A percentile compares a stretch with the other conserved stretches of the same genome.
Conservation (phyloP, 257 asterid species). For the Osmanthus fragrans region DNA sequence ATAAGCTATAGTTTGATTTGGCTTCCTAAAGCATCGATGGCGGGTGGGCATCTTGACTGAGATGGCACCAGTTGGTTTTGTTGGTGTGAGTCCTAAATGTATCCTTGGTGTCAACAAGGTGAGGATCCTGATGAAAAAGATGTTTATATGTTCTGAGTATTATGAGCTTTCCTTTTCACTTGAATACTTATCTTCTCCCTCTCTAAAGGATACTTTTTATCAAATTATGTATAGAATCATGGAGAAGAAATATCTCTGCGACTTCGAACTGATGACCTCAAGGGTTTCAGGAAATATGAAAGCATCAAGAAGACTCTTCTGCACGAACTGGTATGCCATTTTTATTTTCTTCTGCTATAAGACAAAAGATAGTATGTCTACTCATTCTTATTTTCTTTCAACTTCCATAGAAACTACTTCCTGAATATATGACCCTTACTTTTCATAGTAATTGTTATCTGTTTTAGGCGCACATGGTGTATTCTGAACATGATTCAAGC, state of each 20-base stretch:
- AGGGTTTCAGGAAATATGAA: conserved; percentile 88
- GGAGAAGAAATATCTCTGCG: conserved; percentile 97
- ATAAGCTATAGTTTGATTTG: conserved; percentile 31
- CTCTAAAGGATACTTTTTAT: conserved; percentile 27
- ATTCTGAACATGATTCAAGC: conserved; percentile 76
- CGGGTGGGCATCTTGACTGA: conserved; percentile 88
- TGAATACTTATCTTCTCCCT: conserved; percentile 14
- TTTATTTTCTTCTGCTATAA: conserved; percentile 9
- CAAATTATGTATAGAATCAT: conserved; percentile 55
- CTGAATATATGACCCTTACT: background rate
- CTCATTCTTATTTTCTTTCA: background rate
- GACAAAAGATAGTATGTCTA: background rate
- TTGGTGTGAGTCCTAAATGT: conserved; percentile 87
- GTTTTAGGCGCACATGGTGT: conserved; percentile 88
- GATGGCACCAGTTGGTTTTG: conserved; percentile 97
- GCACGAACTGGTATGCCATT: conserved; percentile 73
- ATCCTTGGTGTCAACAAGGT: conserved; percentile 95
- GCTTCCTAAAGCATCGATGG: conserved; percentile 79
- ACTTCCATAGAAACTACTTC: background rate
- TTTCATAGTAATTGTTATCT: conserved; percentile 18
- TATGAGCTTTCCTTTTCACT: conserved; percentile 8
- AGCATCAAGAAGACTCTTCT: conserved; percentile 86
- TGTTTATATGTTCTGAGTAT: background rate
- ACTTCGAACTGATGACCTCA: conserved; percentile 93
- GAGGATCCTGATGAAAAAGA: conserved; percentile 18